Conservation (phyloP, 2,329 filamentous ascomycete genomes). For the Alternaria tenuissima region DNA sequence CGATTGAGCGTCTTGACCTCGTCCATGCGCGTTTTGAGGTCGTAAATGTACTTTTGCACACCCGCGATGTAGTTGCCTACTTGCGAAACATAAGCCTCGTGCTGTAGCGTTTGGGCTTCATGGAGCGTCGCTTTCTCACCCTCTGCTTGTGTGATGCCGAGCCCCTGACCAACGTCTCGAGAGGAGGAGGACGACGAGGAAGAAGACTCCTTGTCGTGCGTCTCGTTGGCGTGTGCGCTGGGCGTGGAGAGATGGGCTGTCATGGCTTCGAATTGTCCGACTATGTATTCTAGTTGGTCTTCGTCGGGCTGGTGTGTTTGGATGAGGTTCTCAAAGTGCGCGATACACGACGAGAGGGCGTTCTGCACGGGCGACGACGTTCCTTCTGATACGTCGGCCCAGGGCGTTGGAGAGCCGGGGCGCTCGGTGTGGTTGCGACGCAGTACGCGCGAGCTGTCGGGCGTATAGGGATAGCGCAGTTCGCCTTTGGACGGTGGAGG, state of each 20-base stretch:
- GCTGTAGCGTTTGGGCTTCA: conserved; percentile 12
- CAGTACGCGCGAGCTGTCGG: conserved; percentile 39
- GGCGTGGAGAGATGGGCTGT: conserved; percentile 39
- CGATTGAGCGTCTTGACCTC: conserved; percentile 45
- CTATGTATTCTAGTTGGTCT: conserved; percentile 46
- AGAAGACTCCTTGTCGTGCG: conserved; percentile 25
- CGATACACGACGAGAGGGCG: conserved; percentile 43
- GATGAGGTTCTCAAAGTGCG: conserved; percentile 43
- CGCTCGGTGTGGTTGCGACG: conserved; percentile 22
- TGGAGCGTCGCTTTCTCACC: conserved; percentile 5
- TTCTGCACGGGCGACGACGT: conserved; percentile 40
- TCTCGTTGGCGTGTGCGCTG: conserved; percentile 26
- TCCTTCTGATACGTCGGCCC: conserved; percentile 31
- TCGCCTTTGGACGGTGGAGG: conserved; percentile 16
- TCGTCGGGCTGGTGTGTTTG: conserved; percentile 41
- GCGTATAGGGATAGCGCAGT: conserved; percentile 44
- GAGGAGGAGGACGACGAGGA: conserved; percentile 7
- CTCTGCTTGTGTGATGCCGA: conserved; percentile 9
- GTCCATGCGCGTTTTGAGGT: conserved; percentile 42
- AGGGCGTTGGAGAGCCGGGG: conserved; percentile 33
- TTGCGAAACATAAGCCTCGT: conserved; percentile 33
- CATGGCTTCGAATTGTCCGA: conserved; percentile 45
- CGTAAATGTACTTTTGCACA: conserved; percentile 36
- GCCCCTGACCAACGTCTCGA: conserved; percentile 10
- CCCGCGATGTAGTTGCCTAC: conserved; percentile 39